A percentile compares a stretch with the other conserved stretches of the same genome.
Evolutionary conservation across 306 rosid genomes (phyloP).

Genomic region (Citrullus amarus): DNA sequence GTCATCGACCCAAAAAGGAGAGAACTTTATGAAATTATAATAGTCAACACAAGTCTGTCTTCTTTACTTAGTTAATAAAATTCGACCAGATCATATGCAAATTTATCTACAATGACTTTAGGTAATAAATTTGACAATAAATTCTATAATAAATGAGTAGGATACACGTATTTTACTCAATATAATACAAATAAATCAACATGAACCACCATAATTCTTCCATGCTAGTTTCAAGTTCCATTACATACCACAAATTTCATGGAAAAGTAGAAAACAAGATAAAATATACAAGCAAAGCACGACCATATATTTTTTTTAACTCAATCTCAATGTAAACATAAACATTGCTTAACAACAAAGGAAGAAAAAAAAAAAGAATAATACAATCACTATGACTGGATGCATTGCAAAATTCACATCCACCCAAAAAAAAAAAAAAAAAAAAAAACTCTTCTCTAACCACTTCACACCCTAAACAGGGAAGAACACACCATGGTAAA

Average conservation of each 20-base stretch:
- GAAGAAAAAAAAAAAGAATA: background rate
- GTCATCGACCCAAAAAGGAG: too few relatives aligned
- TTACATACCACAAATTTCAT: background rate
- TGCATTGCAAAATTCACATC: conserved; percentile 12
- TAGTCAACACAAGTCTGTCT: too few relatives aligned
- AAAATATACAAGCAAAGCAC: background rate
- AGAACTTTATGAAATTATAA: too few relatives aligned
- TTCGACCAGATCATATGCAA: background rate
- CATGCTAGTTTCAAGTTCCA: background rate
- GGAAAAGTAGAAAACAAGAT: background rate
- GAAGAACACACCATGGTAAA: background rate
- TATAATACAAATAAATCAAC: background rate
- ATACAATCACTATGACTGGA: background rate
- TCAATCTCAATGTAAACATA: background rate
- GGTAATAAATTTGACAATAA: background rate
- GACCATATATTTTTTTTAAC: background rate
- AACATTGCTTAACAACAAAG: background rate
- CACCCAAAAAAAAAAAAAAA: background rate
- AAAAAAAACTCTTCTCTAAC: background rate
- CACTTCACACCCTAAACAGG: background rate
- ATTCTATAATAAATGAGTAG: background rate
- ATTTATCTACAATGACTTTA: background rate
- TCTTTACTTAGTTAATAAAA: too few relatives aligned
- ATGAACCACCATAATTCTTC: background rate
- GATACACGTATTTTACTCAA: background rate